Base-by-base conservation (phyloP, 2,329 filamentous ascomycete genomes). In the Fusarium virguliforme region DNA sequence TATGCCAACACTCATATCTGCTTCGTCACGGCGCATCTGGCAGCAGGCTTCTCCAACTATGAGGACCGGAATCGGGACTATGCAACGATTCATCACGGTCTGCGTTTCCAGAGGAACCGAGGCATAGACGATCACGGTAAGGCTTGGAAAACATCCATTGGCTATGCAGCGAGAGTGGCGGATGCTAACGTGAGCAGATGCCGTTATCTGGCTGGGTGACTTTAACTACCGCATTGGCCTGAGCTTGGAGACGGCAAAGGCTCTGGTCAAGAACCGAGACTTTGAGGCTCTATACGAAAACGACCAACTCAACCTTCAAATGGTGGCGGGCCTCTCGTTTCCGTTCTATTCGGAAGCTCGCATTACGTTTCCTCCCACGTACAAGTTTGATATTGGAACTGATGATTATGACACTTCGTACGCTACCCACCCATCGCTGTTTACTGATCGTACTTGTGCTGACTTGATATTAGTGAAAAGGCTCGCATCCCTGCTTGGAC, bases 161-260 rank as follows among this genome's bases (percentile, higher is more conserved):
- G 9, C 8, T 24, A 9, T 18, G 6, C 46, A 12, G 32, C 30
- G 9, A 28, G 18, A 22, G 10, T 13, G 18, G 35, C n/a, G 6
- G 74, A 81, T 70, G 79, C 70, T 67, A 38, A 68, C 41, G 53
- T 32, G 4, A 48, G 28, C 48, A 87, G 89, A 91, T 73, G 87
- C 93, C 24, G 91, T 98, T 37, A 91, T 98, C 59, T 99, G 96
- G 95, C 87, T 98, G 43, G 96, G 96, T 6, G 96, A 99, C 80
- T 99, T 99, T 85, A 99, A 99, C 79, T 99, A 99, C 81, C 92
- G 96, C 18, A 97, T 99, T 75, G 95, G 95, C 1, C 86, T 98
- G 63, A 88, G 87, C 48, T 90, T 94, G 71, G 94, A 97, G 40
- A 90, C 87, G 65, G 93, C 94, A 8, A 91, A 93, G 72, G 88